Conservation (phyloP, 1,284 basidiomycete genomes). For the Leccinum pachyderme region DNA sequence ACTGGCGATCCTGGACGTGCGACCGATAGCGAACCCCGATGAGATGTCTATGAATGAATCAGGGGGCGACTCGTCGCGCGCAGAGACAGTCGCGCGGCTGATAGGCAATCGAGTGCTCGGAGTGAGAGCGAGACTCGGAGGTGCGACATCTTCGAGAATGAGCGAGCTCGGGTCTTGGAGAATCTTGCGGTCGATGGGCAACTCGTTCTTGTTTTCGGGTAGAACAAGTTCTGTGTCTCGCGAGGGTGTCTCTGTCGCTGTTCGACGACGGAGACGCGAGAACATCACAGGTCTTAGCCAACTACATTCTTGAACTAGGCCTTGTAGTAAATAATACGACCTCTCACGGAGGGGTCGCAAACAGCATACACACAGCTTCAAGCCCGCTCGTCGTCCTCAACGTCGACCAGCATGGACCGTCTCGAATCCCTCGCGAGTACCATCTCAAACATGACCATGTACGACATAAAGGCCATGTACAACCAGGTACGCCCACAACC, state of each 20-base stretch:
- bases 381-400: neutral
- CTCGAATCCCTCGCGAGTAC: conserved; percentile 67
- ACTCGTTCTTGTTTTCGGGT: neutral
- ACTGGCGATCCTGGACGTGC: conserved; percentile 26
- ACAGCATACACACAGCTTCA: neutral
- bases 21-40: conserved; percentile 17
- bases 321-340: conserved; percentile 7
- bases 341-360: conserved; percentile 24
- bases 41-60: conserved; percentile 9
- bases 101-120: conserved; percentile 27
- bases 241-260: conserved; percentile 18
- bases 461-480: conserved; percentile 93
- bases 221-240: neutral
- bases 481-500: conserved; percentile 62
- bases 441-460: conserved; percentile 78
- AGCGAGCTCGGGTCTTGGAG: conserved; percentile 31
- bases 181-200: conserved; percentile 27
- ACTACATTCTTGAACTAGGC: too few species aligned
- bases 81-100: neutral
- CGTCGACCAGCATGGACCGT: conserved; percentile 47
- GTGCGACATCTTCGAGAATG: conserved; percentile 14
- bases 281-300: conserved; percentile 8
- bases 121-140: conserved; percentile 22
- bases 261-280: conserved; percentile 36
- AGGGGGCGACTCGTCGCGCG: conserved; percentile 2